phyloP scores from a whole-genome alignment of 495 filamentous ascomycete genomes.

The Cetradonia linearis region DNA sequence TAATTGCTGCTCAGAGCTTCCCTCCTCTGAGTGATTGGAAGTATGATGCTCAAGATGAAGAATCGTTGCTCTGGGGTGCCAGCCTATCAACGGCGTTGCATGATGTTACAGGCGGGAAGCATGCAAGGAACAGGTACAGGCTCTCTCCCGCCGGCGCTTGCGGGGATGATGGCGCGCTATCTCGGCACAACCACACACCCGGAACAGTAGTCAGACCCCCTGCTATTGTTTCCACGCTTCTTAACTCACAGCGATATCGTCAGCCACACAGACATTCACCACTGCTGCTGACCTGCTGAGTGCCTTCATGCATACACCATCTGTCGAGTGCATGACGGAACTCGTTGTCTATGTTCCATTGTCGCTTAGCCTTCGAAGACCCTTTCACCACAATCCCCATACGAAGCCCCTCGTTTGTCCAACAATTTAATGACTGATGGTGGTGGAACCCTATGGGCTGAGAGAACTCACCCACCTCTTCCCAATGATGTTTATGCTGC shows the following conservation, averaged over 20 bases:
- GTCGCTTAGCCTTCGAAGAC: not conserved
- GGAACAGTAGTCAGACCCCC: too few relatives aligned
- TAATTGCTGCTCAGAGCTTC: not conserved
- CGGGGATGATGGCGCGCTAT: too few relatives aligned
- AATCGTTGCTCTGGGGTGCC: too few relatives aligned
- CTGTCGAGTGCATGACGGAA: not conserved
- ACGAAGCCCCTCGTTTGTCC: conserved; percentile 5
- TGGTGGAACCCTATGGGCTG: conserved; percentile 6
- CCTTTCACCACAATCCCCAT: not conserved
- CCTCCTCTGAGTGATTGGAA: not conserved
- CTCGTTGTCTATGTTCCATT: not conserved
- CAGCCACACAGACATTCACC: not conserved
- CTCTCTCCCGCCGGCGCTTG: not conserved
- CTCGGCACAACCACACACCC: too few relatives aligned
- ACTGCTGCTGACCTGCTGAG: not conserved
- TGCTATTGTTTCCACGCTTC: not conserved
- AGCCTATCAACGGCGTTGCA: not conserved
- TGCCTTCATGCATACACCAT: not conserved
- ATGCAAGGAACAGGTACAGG: not conserved
- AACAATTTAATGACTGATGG: conserved; percentile 7
- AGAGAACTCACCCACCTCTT: not conserved
- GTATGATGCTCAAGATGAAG: not conserved
- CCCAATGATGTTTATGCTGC: not conserved
- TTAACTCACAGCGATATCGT: not conserved
- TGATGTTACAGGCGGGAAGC: not conserved